phyloP scores from a whole-genome alignment of 2,329 filamentous ascomycete species.

The Cercospora citrullina region DNA sequence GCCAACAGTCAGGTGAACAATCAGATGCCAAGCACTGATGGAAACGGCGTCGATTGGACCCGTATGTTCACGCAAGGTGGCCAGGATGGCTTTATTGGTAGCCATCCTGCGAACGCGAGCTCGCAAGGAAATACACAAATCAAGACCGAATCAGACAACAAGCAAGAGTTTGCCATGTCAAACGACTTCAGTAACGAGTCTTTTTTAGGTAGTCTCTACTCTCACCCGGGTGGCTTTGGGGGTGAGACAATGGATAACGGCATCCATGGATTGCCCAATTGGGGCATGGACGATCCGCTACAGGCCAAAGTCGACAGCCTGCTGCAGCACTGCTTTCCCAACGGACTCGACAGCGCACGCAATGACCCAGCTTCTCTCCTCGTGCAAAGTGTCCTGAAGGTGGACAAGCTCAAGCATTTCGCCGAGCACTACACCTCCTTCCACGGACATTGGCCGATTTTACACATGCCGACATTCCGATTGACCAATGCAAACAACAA shows the following conservation, averaged over 20 bases:
- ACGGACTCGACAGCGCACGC: conserved; percentile 57
- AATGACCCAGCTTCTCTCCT: conserved; percentile 51
- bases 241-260: conserved; percentile 39
- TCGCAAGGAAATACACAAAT: conserved; percentile 38
- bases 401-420: conserved; percentile 69
- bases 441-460: conserved; percentile 70
- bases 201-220: conserved; percentile 53
- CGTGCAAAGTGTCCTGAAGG: conserved; percentile 58
- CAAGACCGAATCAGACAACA: conserved; percentile 49
- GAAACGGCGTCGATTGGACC: conserved; percentile 45
- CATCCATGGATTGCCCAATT: conserved; percentile 42
- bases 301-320: conserved; percentile 49
- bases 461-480: conserved; percentile 71
- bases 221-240: conserved; percentile 46
- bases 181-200: conserved; percentile 49
- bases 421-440: conserved; percentile 71
- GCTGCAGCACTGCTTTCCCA: conserved; percentile 55
- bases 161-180: conserved; percentile 40
- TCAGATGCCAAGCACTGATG: conserved; percentile 36
- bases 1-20: conserved; percentile 39
- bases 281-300: conserved; percentile 49
- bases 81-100: conserved; percentile 49
- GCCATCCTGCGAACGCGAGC: conserved; percentile 49
- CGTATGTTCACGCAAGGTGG: conserved; percentile 47
- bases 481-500: conserved; percentile 66